phyloP scores from a whole-genome alignment of 805 yeast species.

The Starmerella sp. region DNA sequence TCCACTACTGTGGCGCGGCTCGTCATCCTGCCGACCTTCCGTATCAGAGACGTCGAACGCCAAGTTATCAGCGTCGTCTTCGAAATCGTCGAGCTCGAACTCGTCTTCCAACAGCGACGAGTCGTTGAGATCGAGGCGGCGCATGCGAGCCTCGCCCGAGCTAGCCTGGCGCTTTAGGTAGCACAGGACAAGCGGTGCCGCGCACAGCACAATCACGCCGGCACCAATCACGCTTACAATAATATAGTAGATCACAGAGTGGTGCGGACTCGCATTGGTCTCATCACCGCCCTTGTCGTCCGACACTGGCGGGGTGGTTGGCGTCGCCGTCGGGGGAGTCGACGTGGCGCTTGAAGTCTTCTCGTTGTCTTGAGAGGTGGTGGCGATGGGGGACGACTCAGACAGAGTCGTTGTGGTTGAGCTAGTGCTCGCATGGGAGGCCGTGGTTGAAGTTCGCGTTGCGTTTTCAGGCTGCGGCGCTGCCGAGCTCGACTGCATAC shows the following conservation, averaged over 20 bases:
- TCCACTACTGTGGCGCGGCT: background rate
- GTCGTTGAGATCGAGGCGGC: background rate
- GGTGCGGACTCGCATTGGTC: background rate
- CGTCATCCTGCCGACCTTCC: background rate
- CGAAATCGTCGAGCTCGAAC: slow-evolving; percentile 16
- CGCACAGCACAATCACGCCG: slow-evolving; percentile 2
- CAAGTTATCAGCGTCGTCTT: slow-evolving; percentile 4
- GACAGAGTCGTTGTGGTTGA: background rate
- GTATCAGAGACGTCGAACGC: slow-evolving; percentile 1
- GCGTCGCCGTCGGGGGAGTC: background rate
- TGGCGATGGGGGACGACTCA: background rate
- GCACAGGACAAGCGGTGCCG: slow-evolving; percentile 7
- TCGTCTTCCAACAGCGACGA: slow-evolving; percentile 12
- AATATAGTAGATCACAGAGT: slow-evolving; percentile 11
- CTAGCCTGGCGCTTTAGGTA: slow-evolving; percentile 7
- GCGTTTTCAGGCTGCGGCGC: background rate
- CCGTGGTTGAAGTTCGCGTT: background rate
- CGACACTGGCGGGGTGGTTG: background rate
- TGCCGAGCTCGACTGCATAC: background rate
- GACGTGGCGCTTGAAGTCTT: background rate
- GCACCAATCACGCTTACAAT: slow-evolving; percentile 9
- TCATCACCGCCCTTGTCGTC: background rate
- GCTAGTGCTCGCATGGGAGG: background rate
- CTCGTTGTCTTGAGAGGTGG: background rate
- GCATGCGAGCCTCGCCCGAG: background rate